A percentile compares a stretch with the other conserved stretches of the same genome.
Evolutionary conservation across 2,329 filamentous ascomycete genomes (phyloP).

Genomic region (Simplicillium sp.): DNA sequence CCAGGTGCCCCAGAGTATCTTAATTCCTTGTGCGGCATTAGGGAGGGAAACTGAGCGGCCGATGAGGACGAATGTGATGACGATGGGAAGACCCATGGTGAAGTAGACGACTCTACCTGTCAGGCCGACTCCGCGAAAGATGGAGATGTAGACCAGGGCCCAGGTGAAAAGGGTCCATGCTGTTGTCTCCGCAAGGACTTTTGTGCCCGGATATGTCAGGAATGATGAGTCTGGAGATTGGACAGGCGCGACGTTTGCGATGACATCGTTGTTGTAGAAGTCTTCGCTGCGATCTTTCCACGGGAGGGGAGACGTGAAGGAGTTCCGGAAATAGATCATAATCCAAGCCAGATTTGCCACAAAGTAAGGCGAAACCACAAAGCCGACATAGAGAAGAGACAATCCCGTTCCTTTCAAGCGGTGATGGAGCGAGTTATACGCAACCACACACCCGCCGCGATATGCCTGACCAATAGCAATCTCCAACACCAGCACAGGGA

Average conservation of each 20-base stretch:
- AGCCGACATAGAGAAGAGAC: constrained; percentile 40
- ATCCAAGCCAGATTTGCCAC: constrained; percentile 49
- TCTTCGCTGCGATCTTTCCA: constrained; percentile 41
- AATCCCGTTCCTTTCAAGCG: constrained; percentile 45
- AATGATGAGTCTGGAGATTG: not conserved
- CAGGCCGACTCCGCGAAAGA: constrained; percentile 47
- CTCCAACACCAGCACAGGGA: constrained; percentile 45
- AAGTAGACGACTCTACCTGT: constrained; percentile 52
- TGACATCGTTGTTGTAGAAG: constrained; percentile 41
- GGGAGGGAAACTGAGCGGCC: constrained; percentile 42
- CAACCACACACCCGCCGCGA: constrained; percentile 43
- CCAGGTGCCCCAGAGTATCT: constrained; percentile 35
- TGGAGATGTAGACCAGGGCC: constrained; percentile 50
- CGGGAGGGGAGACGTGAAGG: constrained; percentile 43
- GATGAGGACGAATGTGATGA: constrained; percentile 46
- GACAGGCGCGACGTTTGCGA: constrained; percentile 34
- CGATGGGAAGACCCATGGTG: constrained; percentile 51
- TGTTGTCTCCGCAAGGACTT: constrained; percentile 44
- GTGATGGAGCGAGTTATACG: constrained; percentile 42
- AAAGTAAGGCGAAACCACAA: constrained; percentile 48
- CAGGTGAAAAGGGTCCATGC: constrained; percentile 49
- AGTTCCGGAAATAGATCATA: constrained; percentile 48
- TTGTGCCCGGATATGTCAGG: constrained; percentile 29
- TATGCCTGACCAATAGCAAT: constrained; percentile 63
- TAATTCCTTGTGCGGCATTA: constrained; percentile 42